Evolutionary conservation across 2,329 filamentous ascomycete species (phyloP).

Genomic region (Calonectria pseudoreteaudii): DNA sequence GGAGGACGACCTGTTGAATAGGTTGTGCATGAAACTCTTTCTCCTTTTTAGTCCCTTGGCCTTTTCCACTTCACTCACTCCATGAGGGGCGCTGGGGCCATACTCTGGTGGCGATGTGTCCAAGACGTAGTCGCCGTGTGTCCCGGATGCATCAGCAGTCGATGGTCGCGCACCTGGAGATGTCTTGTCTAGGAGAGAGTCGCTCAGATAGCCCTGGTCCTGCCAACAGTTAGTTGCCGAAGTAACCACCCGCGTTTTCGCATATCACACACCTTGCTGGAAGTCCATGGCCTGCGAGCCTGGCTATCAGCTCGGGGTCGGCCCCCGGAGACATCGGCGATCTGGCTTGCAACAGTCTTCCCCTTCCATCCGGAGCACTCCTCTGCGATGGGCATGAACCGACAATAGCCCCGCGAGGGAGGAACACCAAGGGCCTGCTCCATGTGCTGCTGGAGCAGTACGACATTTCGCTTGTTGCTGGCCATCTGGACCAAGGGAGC

Average conservation of each 20-base stretch:
- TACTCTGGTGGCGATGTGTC: constrained; percentile 1
- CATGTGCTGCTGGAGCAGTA: constrained; percentile 82
- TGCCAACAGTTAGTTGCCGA: not conserved
- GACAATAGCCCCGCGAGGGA: constrained; percentile 76
- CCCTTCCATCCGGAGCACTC: constrained; percentile 79
- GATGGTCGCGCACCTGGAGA: not conserved
- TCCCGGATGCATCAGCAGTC: not conserved
- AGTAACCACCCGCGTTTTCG: not conserved
- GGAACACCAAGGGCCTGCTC: constrained; percentile 76
- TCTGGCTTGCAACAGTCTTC: constrained; percentile 75
- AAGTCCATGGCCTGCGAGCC: constrained; percentile 23
- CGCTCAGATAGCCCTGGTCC: constrained; percentile 6
- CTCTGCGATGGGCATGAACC: constrained; percentile 77
- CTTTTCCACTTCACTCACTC: not conserved
- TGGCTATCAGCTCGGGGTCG: constrained; percentile 15
- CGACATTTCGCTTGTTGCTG: constrained; percentile 84
- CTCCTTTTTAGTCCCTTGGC: constrained; percentile 48
- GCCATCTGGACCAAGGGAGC: constrained; percentile 75
- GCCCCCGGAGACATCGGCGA: constrained; percentile 47
- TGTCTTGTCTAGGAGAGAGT: not conserved
- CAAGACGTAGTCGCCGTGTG: not conserved
- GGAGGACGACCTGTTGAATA: constrained; percentile 48
- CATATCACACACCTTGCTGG: constrained; percentile 30
- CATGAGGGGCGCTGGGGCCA: not conserved
- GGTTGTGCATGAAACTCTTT: constrained; percentile 60